Conservation (phyloP, 768 basidiomycete species). For the Daedaleopsis nitida region DNA sequence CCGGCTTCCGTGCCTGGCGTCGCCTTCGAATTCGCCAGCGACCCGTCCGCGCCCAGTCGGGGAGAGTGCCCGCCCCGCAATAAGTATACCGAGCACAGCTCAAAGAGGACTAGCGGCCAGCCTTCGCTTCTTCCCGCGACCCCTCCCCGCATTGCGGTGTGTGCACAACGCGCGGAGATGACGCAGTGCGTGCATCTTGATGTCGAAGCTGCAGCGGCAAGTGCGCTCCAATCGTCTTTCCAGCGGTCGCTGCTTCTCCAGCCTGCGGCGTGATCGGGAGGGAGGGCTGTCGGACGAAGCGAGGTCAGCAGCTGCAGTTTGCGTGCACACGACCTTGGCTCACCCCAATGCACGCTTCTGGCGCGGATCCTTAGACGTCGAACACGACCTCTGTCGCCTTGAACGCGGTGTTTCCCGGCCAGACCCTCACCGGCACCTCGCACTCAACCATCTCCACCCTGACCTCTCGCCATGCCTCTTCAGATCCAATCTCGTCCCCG, state of each 20-base stretch:
- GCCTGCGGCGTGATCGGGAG: not conserved
- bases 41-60: constrained; percentile 2
- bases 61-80: constrained; percentile 2
- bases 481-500: constrained; percentile 41
- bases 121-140: not conserved
- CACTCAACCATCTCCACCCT: constrained; percentile 90
- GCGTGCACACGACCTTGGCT: not conserved
- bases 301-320: not conserved
- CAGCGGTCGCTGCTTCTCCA: no score
- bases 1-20: not conserved
- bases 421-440: constrained; percentile 86
- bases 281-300: not conserved
- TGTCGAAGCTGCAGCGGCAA: not conserved
- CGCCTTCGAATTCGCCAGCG: not conserved
- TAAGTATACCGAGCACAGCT: constrained; percentile 10
- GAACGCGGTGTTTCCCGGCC: constrained; percentile 89
- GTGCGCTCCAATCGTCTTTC: not conserved
- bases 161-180: not conserved
- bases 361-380: constrained; percentile 48
- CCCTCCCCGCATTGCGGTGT: not conserved
- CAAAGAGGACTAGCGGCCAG: constrained; percentile 3
- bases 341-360: not conserved
- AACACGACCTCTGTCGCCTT: constrained; percentile 78
- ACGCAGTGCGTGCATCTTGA: not conserved
- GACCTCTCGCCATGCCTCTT: constrained; percentile 67